phyloP scores from a whole-genome alignment of 768 basidiomycete genomes.

The Pleurotus tuoliensis region DNA sequence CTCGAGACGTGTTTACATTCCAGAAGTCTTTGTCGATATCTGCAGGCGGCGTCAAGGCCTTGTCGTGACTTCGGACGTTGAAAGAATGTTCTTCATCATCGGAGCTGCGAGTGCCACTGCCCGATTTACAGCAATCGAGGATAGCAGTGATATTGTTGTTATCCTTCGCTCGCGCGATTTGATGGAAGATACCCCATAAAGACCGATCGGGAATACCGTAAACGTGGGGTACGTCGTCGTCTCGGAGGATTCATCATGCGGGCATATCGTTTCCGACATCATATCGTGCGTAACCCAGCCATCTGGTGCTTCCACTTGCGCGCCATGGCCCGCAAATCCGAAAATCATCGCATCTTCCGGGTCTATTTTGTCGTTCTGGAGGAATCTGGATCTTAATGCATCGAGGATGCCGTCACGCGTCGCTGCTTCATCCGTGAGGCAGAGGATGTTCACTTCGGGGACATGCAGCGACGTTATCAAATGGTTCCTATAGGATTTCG shows the following conservation, averaged over 20 bases:
- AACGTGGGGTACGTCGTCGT: background rate
- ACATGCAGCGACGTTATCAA: background rate
- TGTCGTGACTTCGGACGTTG: background rate
- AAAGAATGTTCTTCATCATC: too few species aligned
- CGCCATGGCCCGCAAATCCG: conserved; percentile 12
- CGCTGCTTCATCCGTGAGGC: conserved; percentile 6
- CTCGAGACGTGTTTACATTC: background rate
- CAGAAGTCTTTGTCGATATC: background rate
- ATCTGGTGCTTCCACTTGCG: conserved; percentile 6
- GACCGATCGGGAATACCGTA: conserved; percentile 7
- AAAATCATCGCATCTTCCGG: conserved; percentile 6
- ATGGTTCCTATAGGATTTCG: background rate
- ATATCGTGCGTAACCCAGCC: background rate
- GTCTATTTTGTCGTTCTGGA: conserved; percentile 5
- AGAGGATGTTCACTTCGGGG: background rate
- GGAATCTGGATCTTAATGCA: conserved; percentile 6
- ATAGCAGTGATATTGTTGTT: conserved; percentile 9
- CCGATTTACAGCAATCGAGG: conserved; percentile 9
- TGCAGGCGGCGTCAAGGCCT: background rate
- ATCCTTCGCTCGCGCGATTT: background rate
- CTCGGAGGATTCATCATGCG: conserved; percentile 6
- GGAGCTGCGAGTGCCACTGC: background rate
- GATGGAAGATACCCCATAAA: background rate
- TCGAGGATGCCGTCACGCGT: conserved; percentile 7
- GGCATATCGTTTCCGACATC: conserved; percentile 10